phyloP scores from a whole-genome alignment of 1,284 basidiomycete species.

The Austroboletus novae-zelandiae region DNA sequence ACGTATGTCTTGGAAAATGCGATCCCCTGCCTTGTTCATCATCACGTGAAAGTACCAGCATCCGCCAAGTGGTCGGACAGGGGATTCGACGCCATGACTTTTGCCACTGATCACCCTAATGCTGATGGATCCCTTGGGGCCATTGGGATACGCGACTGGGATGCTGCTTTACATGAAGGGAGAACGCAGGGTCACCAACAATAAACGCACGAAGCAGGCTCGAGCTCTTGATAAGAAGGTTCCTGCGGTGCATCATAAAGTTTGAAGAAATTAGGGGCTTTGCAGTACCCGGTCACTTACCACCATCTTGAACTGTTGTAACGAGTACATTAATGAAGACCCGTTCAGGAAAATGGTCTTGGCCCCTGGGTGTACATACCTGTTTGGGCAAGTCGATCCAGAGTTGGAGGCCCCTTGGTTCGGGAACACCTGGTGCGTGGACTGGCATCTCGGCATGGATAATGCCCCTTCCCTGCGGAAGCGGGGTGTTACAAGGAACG shows the following conservation, averaged over 20 bases:
- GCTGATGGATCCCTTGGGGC: constrained; percentile 65
- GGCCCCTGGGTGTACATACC: constrained; percentile 29
- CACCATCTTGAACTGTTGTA: constrained; percentile 76
- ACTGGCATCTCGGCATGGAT: constrained; percentile 93
- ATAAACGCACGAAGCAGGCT: constrained; percentile 49
- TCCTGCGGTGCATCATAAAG: constrained; percentile 39
- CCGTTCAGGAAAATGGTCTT: too few relatives aligned
- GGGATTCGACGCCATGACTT: constrained; percentile 82
- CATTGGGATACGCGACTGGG: constrained; percentile 69
- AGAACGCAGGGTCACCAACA: constrained; percentile 1
- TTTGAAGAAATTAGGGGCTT: neutral
- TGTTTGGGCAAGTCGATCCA: constrained; percentile 92
- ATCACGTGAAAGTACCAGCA: constrained; percentile 91
- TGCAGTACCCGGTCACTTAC: constrained; percentile 36
- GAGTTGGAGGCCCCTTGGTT: constrained; percentile 83
- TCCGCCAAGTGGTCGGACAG: constrained; percentile 86
- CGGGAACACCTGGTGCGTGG: constrained; percentile 60
- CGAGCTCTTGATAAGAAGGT: constrained; percentile 76
- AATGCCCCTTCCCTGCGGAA: constrained; percentile 47
- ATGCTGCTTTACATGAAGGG: constrained; percentile 46
- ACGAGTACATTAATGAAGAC: neutral
- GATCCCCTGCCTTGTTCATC: constrained; percentile 62
- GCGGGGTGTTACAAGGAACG: constrained; percentile 2
- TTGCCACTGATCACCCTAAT: constrained; percentile 90
- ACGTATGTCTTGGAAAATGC: constrained; percentile 85